Conservation (phyloP, 306 rosid genomes). For the Mimosa bimucronata region DNA sequence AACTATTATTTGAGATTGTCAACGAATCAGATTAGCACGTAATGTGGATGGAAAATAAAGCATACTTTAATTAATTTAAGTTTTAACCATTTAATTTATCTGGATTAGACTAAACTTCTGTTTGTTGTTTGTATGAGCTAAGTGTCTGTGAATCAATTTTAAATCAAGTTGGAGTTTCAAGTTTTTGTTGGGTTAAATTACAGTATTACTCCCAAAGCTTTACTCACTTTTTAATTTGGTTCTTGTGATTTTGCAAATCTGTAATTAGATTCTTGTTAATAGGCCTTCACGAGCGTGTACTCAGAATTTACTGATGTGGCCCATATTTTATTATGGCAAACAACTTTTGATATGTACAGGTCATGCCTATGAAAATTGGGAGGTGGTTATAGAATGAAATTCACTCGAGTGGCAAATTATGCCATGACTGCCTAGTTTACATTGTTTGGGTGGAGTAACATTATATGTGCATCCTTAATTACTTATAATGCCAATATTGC, state of each 20-base stretch:
- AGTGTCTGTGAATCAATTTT: background rate
- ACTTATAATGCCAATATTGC: background rate
- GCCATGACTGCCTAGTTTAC: background rate
- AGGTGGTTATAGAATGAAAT: background rate
- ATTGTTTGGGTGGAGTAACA: background rate
- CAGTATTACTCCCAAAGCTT: background rate
- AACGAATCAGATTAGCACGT: conserved; percentile 22
- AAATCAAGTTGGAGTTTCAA: background rate
- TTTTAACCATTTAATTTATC: background rate
- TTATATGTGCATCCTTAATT: background rate
- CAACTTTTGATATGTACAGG: too few relatives aligned
- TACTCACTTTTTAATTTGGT: background rate
- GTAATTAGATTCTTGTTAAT: background rate
- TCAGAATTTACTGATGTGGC: too few relatives aligned
- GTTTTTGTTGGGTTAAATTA: background rate
- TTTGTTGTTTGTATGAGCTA: background rate
- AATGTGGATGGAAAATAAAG: background rate
- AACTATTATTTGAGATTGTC: conserved; percentile 21
- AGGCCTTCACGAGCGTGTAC: background rate
- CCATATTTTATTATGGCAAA: too few relatives aligned
- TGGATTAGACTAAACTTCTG: background rate
- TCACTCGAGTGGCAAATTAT: background rate
- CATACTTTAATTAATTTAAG: background rate
- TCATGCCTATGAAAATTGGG: background rate
- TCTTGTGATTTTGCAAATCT: background rate